Evolutionary conservation across 2,329 filamentous ascomycete species (phyloP), one percentile per base, ranked within the genome.

Genomic region (Ophiosphaerella herpotricha): DNA sequence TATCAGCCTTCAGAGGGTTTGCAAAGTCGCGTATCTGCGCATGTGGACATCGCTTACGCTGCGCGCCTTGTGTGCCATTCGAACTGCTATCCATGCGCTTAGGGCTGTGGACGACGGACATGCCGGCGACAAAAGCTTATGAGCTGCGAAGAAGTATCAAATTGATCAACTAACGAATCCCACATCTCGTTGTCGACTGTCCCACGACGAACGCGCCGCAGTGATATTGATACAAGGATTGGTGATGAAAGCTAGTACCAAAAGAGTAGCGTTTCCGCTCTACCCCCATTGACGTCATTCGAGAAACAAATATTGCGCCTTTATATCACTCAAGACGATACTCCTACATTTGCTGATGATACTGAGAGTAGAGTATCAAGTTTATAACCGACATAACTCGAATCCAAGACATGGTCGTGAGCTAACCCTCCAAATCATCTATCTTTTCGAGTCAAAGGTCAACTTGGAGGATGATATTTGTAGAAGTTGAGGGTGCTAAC

Each of bases 21-120:
- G 24, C 23, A 12, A n/a, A 36, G 66, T 48, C 61, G 58, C 39
- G 23, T 37, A 32, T 8, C 16, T 12, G 14, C 33, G 21, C 26
- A 40, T 48, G 21, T 39, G 40, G 18, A 37, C 8, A 26, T 40
- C 36, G 60, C 69, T 36, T 50, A 70, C 69, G 61, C 62, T 70
- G 68, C 39, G 58, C 49, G 32, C 64, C 57, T 50, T 61, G 58
- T 37, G 43, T 24, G 39, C 52, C 55, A 47, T 54, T 57, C 16
- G 53, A 43, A 5, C 43, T 47, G 12, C 38, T 26, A 16, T 52
- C 51, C 8, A 46, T 21, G 14, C 42, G 37, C 16, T 69, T 65
- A 42, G 63, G 54, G 50, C 55, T 64, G 41, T 68, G 62, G 13
- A 57, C 41, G 31, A 61, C 61, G 36, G 59, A 67, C 69, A 71